phyloP scores from a whole-genome alignment of 129 eudicot genomes.

The Flaveria bidentis region DNA sequence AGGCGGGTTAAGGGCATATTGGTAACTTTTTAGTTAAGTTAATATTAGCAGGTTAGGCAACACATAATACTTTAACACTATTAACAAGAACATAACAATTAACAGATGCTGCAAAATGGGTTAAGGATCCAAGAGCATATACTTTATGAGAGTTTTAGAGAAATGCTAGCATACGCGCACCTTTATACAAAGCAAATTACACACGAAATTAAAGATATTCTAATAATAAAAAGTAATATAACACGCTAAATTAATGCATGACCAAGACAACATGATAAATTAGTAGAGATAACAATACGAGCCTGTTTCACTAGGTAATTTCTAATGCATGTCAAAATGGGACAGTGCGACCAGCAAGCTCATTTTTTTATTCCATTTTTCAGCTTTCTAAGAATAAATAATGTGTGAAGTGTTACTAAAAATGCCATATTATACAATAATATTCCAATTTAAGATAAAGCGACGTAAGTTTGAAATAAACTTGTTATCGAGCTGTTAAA shows the following conservation, averaged over 20 bases:
- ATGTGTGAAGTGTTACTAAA: not conserved
- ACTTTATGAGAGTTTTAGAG: not conserved
- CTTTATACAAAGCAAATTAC: too few species aligned
- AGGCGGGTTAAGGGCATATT: not conserved
- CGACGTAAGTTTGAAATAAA: not conserved
- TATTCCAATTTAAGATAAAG: not conserved
- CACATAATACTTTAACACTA: not conserved
- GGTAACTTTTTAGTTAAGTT: not conserved
- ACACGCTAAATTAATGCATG: too few species aligned
- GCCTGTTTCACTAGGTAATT: too few species aligned
- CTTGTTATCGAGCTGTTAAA: not conserved
- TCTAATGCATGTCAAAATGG: too few species aligned
- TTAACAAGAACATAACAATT: not conserved
- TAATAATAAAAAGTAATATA: too few species aligned
- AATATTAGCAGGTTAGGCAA: not conserved
- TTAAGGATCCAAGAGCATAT: not conserved
- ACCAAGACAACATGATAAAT: too few species aligned
- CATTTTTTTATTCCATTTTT: too few species aligned
- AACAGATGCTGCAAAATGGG: slow-evolving; percentile 45
- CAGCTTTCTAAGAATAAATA: not conserved
- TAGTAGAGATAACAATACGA: too few species aligned
- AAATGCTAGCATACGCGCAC: not conserved
- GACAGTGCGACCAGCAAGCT: too few species aligned
- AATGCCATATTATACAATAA: not conserved
- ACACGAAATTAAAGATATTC: too few species aligned